A percentile compares a stretch with the other conserved stretches of the same genome.
Conservation (phyloP, 2,329 filamentous ascomycete genomes). For the Tolypocladium pustulatum region DNA sequence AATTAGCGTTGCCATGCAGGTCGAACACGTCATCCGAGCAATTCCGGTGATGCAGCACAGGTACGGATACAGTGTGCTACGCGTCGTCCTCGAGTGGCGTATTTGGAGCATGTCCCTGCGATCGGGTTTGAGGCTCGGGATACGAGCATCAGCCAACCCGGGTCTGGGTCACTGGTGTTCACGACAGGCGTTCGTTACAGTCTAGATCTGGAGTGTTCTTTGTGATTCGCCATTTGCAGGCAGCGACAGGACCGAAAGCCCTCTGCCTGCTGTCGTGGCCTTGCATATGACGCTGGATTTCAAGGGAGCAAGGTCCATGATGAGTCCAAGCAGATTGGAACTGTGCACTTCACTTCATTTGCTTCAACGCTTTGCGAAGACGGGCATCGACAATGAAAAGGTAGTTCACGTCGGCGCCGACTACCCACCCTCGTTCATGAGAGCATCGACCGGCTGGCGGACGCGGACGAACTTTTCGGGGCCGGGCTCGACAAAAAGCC, state of each 20-base stretch:
- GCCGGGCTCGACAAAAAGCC: constrained; percentile 1
- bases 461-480: background rate
- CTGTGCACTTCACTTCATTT: background rate
- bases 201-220: background rate
- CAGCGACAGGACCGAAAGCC: background rate
- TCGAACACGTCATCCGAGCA: background rate
- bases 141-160: background rate
- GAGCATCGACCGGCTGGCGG: background rate
- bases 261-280: background rate
- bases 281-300: background rate
- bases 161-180: background rate
- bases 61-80: background rate
- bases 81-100: background rate
- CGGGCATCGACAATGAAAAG: background rate
- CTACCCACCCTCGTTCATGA: background rate
- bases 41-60: background rate
- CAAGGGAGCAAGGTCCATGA: background rate
- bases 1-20: background rate
- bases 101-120: background rate
- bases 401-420: background rate
- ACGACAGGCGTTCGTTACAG: background rate
- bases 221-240: background rate
- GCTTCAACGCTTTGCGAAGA: background rate
- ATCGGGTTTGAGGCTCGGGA: background rate
- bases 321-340: background rate